Conservation (phyloP, 2,329 filamentous ascomycete genomes). For the Claviceps monticola region DNA sequence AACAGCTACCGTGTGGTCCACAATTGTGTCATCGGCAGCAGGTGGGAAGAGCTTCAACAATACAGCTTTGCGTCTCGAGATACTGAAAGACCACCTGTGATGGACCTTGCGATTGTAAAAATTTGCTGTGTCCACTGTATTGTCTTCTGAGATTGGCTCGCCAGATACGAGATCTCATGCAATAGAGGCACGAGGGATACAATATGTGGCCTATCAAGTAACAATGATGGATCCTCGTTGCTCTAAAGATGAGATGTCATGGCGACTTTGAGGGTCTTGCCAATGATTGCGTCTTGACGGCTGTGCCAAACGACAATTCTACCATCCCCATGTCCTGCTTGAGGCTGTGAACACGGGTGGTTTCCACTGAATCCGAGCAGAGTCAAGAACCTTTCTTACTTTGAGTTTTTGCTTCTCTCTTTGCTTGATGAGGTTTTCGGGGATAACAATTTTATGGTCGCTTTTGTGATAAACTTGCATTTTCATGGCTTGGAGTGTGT, state of each 20-base stretch:
- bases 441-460: constrained; percentile 90
- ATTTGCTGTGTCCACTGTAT: neutral
- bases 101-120: neutral
- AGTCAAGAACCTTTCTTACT: constrained; percentile 61
- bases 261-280: neutral
- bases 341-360: constrained; percentile 87
- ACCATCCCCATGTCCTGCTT: constrained; percentile 93
- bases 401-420: constrained; percentile 71
- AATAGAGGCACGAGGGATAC: neutral
- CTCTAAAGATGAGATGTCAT: neutral
- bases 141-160: neutral
- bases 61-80: neutral
- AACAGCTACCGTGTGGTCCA: neutral
- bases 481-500: constrained; percentile 83
- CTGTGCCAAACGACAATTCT: constrained; percentile 8
- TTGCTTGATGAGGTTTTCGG: constrained; percentile 66
- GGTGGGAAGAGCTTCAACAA: neutral
- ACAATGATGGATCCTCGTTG: neutral
- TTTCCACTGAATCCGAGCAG: constrained; percentile 79
- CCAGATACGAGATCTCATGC: neutral
- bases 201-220: neutral
- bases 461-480: constrained; percentile 95
- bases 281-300: neutral
- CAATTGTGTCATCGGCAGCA: neutral
- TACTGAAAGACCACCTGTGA: neutral